Percentiles rank a stretch among this genome's conserved stretches.
Conservation (phyloP, 1,139 yeast species). For the Yamadazyma conglobata region DNA sequence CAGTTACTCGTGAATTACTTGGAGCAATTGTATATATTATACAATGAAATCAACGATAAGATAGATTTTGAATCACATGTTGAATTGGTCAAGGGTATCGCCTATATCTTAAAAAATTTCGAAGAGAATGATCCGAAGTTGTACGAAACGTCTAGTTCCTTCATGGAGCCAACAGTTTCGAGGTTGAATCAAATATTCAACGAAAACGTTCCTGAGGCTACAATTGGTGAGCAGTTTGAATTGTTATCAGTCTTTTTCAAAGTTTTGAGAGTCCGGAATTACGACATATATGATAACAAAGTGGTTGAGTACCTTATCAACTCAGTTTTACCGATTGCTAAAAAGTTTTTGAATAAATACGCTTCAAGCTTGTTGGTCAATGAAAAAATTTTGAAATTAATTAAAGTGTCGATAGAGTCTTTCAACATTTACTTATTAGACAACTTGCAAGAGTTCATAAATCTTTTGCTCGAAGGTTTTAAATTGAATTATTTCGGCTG, state of each 20-base stretch:
- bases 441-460: slow-evolving; percentile 62
- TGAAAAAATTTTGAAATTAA: slow-evolving; percentile 69
- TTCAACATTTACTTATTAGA: slow-evolving; percentile 62
- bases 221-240: slow-evolving; percentile 76
- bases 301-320: slow-evolving; percentile 55
- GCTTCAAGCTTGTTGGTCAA: slow-evolving; percentile 60
- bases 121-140: slow-evolving; percentile 24
- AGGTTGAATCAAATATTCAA: slow-evolving; percentile 33
- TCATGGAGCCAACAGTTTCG: slow-evolving; percentile 64
- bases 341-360: slow-evolving; percentile 46
- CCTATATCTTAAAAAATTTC: slow-evolving; percentile 69
- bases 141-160: slow-evolving; percentile 43
- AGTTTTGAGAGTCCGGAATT: slow-evolving; percentile 46
- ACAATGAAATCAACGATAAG: slow-evolving; percentile 54
- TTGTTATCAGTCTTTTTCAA: slow-evolving; percentile 67
- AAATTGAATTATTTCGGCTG: slow-evolving; percentile 70
- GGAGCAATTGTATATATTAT: slow-evolving; percentile 75
- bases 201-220: slow-evolving; percentile 23
- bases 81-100: slow-evolving; percentile 87
- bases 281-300: slow-evolving; percentile 43
- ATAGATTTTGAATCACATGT: slow-evolving; percentile 69
- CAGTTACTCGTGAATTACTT: slow-evolving; percentile 60
- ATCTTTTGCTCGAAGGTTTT: slow-evolving; percentile 64
- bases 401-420: slow-evolving; percentile 66
- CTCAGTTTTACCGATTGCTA: slow-evolving; percentile 55